These are phyloP conservation scores for Melastoma candidum DNA, from an alignment of 441 rosid species.

Conservation along the genomic window DNA sequence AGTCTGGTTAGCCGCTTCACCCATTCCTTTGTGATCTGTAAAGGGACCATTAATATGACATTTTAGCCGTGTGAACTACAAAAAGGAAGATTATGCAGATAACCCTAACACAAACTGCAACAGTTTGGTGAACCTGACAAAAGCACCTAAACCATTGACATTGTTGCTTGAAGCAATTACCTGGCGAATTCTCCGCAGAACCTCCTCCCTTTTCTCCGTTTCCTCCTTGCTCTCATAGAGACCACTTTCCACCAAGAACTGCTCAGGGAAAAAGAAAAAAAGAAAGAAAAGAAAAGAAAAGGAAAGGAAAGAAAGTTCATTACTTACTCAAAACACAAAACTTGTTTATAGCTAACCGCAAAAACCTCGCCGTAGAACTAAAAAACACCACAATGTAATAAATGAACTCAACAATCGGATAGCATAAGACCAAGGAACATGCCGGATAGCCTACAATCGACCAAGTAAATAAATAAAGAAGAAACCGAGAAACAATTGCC, in stretches of 20 bases:
- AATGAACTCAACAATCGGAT: too few relatives aligned
- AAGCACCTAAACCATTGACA: background rate
- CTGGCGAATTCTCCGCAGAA: conserved; percentile 39
- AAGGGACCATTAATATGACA: background rate
- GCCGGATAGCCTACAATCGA: too few relatives aligned
- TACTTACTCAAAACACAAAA: too few relatives aligned
- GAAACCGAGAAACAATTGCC: too few relatives aligned
- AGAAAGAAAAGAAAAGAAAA: too few relatives aligned
- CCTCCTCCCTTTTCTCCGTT: conserved; percentile 37
- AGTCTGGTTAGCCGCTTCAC: conserved; percentile 50
- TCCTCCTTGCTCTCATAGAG: conserved; percentile 58
- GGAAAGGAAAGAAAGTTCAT: too few relatives aligned
- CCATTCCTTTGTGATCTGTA: conserved; percentile 51
- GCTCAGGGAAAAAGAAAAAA: conserved; percentile 1
- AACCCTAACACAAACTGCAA: background rate
- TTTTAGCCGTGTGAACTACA: background rate
- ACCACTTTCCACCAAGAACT: conserved; percentile 47
- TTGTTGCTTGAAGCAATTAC: conserved; percentile 12
- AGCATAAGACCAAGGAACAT: too few relatives aligned
- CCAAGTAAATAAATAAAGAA: too few relatives aligned
- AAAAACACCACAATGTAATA: too few relatives aligned
- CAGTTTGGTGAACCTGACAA: too few relatives aligned
- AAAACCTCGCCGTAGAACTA: background rate
- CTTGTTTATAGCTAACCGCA: too few relatives aligned
- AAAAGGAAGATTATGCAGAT: background rate